Conservation (phyloP, 2,329 filamentous ascomycete genomes). For the Diaporthe helianthi region DNA sequence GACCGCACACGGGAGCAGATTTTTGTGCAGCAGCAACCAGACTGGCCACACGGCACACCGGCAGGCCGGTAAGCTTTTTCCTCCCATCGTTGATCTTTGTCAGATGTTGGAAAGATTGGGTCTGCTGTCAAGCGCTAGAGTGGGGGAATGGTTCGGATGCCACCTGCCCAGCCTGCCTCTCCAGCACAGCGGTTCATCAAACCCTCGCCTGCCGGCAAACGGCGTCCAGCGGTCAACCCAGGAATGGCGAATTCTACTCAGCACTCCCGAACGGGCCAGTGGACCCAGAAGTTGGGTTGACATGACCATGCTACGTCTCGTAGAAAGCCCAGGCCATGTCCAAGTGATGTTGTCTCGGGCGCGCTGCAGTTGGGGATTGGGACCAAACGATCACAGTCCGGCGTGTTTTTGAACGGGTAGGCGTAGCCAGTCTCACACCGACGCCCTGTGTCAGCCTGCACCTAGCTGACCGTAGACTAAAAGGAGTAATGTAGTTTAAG, state of each 20-base stretch:
- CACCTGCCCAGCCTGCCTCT: no score
- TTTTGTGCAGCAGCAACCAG: constrained; percentile 9
- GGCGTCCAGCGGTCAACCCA: not conserved
- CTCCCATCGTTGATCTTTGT: not conserved
- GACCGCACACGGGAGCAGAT: constrained; percentile 9
- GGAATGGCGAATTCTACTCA: not conserved
- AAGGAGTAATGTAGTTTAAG: constrained; percentile 1
- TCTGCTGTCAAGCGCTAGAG: constrained; percentile 23
- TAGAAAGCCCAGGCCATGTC: not conserved
- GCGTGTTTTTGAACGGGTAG: not conserved
- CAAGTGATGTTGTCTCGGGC: constrained; percentile 13
- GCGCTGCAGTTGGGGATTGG: constrained; percentile 13
- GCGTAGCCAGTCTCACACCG: constrained; percentile 11
- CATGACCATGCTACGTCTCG: constrained; percentile 1
- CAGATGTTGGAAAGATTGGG: constrained; percentile 9
- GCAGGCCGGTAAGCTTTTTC: not conserved
- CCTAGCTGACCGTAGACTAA: not conserved
- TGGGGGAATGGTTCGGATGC: constrained; percentile 18
- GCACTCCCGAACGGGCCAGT: not conserved
- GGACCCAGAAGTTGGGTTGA: not conserved
- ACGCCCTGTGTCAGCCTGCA: not conserved
- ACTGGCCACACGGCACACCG: not conserved
- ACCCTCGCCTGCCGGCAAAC: not conserved
- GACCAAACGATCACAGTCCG: not conserved
- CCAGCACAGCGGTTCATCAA: not conserved